Base-by-base conservation (phyloP, 768 basidiomycete genomes). In the Cyclocybe cylindracea region DNA sequence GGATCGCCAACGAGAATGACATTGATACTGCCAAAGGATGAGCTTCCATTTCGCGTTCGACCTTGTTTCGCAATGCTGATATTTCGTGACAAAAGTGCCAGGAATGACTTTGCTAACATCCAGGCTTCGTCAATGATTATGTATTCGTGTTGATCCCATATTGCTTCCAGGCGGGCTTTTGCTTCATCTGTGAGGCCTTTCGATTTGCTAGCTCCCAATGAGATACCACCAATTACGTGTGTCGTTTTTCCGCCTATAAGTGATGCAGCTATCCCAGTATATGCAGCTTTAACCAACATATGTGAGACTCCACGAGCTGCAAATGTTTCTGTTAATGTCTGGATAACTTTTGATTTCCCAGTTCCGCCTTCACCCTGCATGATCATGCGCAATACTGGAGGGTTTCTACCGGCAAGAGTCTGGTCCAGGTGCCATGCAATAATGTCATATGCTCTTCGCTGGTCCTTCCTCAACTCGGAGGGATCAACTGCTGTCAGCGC, bases 311-410 rank as follows among this genome's bases (percentile, higher is more conserved):
- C 53, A 4, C 18, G 38, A 2, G 4, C 7, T 0, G 32, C 44
- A 43, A 78, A 78, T 3, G 60, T 50, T 2, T 70, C 44, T 0
- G 72, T 70, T 0, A 79, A 60, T 0, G 66, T 63, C 45, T 74
- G 60, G 6, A 79, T 74, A 0, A 75, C 51, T 9, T 57, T 62
- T 1, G 76, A 75, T 56, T 80, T 80, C 0, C 79, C 76, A 0
- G 72, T 75, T 0, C 78, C 77, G 0, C 77, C 77, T 50, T 73
- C 67, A 4, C 78, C 78, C 0, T 61, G 54, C 0, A 78, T 54
- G 0, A 70, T 39, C 77, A 78, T 77, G 0, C 67, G 58, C 5
- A 80, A 59, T 46, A 67, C 52, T 13, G 50, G 50, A 66, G 52
- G 42, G 31, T 41, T 34, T 0, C 6, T 1, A 2, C 37, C 50